Evolutionary conservation across 2,329 filamentous ascomycete species (phyloP).

Genomic region (Coniella lustricola): DNA sequence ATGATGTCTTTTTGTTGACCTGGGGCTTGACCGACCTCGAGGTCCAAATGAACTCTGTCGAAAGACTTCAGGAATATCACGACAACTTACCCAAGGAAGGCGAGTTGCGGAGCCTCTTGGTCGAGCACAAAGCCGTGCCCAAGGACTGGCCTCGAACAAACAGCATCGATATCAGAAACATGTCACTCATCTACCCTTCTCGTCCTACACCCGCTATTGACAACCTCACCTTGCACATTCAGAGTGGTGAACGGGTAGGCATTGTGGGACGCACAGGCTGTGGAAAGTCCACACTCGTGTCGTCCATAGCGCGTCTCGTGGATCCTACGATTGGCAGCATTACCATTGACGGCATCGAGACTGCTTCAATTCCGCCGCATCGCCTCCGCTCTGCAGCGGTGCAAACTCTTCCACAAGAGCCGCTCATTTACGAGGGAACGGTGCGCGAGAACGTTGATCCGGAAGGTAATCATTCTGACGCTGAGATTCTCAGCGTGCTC

Average conservation of each 20-base stretch:
- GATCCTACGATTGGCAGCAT: slow-evolving; percentile 23
- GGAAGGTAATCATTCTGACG: neutral
- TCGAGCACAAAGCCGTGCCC: neutral
- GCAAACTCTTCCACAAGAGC: slow-evolving; percentile 1
- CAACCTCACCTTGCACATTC: slow-evolving; percentile 1
- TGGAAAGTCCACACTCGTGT: slow-evolving; percentile 27
- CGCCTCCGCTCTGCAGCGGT: neutral
- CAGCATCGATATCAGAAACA: neutral
- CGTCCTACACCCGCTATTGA: slow-evolving; percentile 2
- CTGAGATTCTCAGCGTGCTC: slow-evolving; percentile 2
- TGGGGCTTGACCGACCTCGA: slow-evolving; percentile 4
- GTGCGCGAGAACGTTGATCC: slow-evolving; percentile 15
- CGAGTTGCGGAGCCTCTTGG: neutral
- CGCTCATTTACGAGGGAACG: slow-evolving; percentile 1
- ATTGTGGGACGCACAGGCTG: slow-evolving; percentile 28
- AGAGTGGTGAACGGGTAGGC: slow-evolving; percentile 14
- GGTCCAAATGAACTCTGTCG: slow-evolving; percentile 6
- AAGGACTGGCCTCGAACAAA: slow-evolving; percentile 2
- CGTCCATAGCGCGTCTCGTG: slow-evolving; percentile 26
- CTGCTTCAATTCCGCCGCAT: slow-evolving; percentile 16
- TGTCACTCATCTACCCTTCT: slow-evolving; percentile 4
- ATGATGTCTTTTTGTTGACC: slow-evolving; percentile 3
- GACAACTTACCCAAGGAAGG: slow-evolving; percentile 4
- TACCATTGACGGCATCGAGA: slow-evolving; percentile 25
- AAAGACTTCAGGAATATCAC: slow-evolving; percentile 2